Evolutionary conservation across 73 alveolate species (phyloP).

Genomic region (Tetrahymena borealis): DNA sequence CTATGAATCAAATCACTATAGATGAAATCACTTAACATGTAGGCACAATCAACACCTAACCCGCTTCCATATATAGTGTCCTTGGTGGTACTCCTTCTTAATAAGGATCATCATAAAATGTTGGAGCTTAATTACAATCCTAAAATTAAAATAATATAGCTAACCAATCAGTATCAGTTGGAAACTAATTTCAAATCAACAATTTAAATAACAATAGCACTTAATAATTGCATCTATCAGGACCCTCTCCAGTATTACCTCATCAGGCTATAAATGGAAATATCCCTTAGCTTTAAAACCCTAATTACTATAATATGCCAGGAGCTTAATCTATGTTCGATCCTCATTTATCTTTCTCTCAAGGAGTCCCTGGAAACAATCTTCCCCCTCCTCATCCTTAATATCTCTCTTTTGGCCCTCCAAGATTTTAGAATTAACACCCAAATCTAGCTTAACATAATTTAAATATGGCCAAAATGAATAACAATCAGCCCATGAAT

Average conservation of each 20-base stretch:
- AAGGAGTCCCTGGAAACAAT: too few relatives aligned
- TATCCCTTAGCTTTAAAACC: too few relatives aligned
- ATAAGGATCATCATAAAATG: background rate
- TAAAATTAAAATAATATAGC: background rate
- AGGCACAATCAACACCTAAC: background rate
- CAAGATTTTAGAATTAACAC: too few relatives aligned
- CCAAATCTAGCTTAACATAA: too few relatives aligned
- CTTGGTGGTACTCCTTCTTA: background rate
- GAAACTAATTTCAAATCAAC: background rate
- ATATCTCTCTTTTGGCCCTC: too few relatives aligned
- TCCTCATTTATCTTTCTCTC: too few relatives aligned
- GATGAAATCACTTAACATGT: background rate
- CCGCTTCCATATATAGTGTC: background rate
- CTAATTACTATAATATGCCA: too few relatives aligned
- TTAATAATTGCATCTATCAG: background rate
- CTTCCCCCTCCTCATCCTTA: too few relatives aligned
- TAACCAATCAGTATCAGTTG: background rate
- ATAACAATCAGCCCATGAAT: too few relatives aligned
- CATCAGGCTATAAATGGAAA: background rate
- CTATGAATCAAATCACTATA: background rate
- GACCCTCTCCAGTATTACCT: background rate
- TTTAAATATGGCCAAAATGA: too few relatives aligned
- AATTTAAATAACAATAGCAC: background rate
- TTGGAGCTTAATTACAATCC: background rate
- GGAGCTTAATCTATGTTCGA: too few relatives aligned